phyloP scores from a whole-genome alignment of 208 protist species.

The Leishmania lainsoni region DNA sequence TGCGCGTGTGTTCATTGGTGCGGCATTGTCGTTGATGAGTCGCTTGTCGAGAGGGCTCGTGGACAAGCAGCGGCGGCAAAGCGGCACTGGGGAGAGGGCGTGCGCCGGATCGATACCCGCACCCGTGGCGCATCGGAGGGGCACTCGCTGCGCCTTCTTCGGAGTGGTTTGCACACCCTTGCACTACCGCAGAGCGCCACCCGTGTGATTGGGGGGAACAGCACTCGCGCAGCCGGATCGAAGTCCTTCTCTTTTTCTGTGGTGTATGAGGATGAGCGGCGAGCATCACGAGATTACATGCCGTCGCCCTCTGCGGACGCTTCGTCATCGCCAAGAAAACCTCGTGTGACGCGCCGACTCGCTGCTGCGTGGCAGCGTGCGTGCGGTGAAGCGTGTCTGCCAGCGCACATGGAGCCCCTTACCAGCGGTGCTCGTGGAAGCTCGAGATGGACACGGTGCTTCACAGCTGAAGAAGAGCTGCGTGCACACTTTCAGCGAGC shows the following conservation, averaged over 20 bases:
- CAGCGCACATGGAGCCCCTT: no score
- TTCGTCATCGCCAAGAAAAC: neutral
- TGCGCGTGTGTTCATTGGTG: neutral
- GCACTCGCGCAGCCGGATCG: neutral
- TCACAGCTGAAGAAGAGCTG: constrained; percentile 3
- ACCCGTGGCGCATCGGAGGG: neutral
- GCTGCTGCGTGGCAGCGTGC: constrained; percentile 1
- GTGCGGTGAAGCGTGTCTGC: neutral
- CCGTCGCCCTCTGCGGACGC: neutral
- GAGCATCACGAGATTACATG: neutral
- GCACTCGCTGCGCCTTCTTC: neutral
- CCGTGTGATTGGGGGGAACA: neutral
- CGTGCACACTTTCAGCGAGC: neutral
- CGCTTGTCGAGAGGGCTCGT: neutral
- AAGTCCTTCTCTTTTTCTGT: neutral
- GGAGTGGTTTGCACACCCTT: neutral
- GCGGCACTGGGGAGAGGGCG: neutral
- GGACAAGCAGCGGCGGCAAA: no score
- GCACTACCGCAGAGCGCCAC: neutral
- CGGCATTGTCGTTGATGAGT: neutral
- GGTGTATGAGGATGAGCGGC: neutral
- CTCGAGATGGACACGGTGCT: neutral
- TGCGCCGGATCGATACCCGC: neutral
- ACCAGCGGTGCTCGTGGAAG: neutral
- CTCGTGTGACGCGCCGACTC: constrained; percentile 3